These are phyloP conservation scores for Xylaria sp. DNA, from an alignment of 2,329 filamentous ascomycete genomes.

Conservation along the genomic window DNA sequence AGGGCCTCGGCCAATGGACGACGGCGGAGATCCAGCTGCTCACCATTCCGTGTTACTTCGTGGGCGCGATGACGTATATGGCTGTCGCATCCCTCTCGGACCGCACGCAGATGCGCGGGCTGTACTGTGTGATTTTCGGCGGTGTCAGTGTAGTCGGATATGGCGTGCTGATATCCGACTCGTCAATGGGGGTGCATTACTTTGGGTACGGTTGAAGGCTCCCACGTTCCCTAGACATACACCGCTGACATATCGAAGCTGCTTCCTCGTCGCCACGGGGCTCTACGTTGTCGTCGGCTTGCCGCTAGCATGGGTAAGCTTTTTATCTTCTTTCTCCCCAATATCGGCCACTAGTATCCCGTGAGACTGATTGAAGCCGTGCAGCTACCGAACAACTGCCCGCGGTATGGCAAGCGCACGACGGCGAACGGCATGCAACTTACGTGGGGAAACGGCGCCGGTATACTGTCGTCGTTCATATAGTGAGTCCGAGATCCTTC, in stretches of 20 bases:
- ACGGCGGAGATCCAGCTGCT: conserved; percentile 71
- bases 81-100: conserved; percentile 68
- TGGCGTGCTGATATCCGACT: conserved; percentile 64
- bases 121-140: conserved; percentile 67
- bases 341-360: background rate
- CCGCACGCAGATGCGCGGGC: conserved; percentile 63
- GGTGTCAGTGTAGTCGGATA: conserved; percentile 69
- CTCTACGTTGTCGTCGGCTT: conserved; percentile 65
- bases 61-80: conserved; percentile 73
- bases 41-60: conserved; percentile 76
- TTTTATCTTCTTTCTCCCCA: too few relatives aligned
- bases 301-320: conserved; percentile 56
- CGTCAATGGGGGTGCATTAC: conserved; percentile 66
- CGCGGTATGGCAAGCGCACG: conserved; percentile 75
- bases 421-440: conserved; percentile 73
- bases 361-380: conserved; percentile 4
- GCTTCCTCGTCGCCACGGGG: conserved; percentile 74
- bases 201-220: conserved; percentile 49
- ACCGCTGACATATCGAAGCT: conserved; percentile 42
- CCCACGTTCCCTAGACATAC: too few relatives aligned
- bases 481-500: conserved; percentile 39
- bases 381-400: conserved; percentile 65
- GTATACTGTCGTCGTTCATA: conserved; percentile 75
- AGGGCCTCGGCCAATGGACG: conserved; percentile 65
- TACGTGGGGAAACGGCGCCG: conserved; percentile 69